These are phyloP conservation scores for Globisporangium barbulae DNA, from an alignment of 352 stramenopile species.

Conservation along the genomic window DNA sequence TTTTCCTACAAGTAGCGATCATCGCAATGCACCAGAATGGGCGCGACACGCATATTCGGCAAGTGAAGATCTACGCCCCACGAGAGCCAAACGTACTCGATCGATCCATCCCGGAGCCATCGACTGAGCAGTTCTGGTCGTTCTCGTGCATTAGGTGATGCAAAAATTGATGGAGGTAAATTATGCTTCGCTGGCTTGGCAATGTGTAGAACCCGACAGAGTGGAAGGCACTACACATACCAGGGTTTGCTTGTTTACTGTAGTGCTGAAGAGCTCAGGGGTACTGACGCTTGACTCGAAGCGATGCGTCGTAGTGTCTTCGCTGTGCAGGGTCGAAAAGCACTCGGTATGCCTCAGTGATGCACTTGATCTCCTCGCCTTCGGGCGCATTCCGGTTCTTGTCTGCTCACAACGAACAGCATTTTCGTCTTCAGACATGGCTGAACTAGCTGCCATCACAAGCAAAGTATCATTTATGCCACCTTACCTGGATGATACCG, in stretches of 20 bases:
- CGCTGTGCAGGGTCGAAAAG: background rate
- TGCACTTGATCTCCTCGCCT: slow-evolving; percentile 9
- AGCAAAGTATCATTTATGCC: background rate
- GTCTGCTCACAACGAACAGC: background rate
- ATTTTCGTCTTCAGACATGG: too few species aligned
- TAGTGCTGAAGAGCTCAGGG: background rate
- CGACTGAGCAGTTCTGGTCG: slow-evolving; percentile 67
- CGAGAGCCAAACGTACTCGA: slow-evolving; percentile 52
- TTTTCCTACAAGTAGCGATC: slow-evolving; percentile 96
- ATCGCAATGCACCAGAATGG: slow-evolving; percentile 98
- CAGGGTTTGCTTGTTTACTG: background rate
- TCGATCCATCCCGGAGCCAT: slow-evolving; percentile 44
- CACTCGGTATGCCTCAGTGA: slow-evolving; percentile 5
- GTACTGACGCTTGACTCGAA: background rate
- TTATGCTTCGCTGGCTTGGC: background rate
- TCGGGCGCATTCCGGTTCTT: background rate
- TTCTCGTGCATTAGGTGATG: slow-evolving; percentile 56
- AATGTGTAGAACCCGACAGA: background rate
- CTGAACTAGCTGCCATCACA: background rate
- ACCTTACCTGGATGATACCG: slow-evolving; percentile 2
- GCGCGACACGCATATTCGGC: slow-evolving; percentile 94
- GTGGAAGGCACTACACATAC: too few species aligned
- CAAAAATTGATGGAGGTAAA: background rate
- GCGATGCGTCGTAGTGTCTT: background rate
- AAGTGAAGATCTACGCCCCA: slow-evolving; percentile 91